Percentiles rank a stretch among this genome's conserved stretches.
Evolutionary conservation across 2,329 filamentous ascomycete genomes (phyloP).

Genomic region (Fusarium xylarioides): DNA sequence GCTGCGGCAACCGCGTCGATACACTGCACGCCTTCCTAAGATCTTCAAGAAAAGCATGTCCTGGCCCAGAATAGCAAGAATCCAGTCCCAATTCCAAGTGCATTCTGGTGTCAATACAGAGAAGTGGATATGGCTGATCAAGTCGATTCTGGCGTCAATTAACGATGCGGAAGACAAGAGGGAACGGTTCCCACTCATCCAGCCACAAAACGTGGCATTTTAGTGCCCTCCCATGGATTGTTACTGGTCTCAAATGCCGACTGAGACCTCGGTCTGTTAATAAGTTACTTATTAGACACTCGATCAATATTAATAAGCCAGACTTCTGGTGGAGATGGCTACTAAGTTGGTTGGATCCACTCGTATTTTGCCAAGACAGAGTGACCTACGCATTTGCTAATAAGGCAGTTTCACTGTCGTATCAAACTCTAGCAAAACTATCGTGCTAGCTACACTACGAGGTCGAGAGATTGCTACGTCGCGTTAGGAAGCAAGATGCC

Average conservation of each 20-base stretch:
- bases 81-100: not conserved
- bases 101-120: not conserved
- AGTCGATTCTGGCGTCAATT: not conserved
- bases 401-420: not conserved
- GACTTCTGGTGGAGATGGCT: not conserved
- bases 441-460: not conserved
- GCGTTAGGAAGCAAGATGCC: not conserved
- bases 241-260: constrained; percentile 6
- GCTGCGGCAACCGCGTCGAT: constrained; percentile 5
- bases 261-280: constrained; percentile 5
- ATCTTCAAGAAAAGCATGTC: not conserved
- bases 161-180: not conserved
- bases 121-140: not conserved
- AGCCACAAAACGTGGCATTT: constrained; percentile 7
- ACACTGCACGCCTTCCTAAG: not conserved
- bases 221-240: not conserved
- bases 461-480: not conserved
- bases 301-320: not conserved
- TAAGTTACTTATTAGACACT: not conserved
- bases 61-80: not conserved
- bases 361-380: not conserved
- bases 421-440: not conserved
- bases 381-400: not conserved
- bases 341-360: not conserved
- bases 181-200: not conserved